Percentiles rank a stretch among this genome's conserved stretches.
These are phyloP conservation scores for Phytophthora nicotianae DNA, from an alignment of 352 stramenopile species.

Conservation along the genomic window DNA sequence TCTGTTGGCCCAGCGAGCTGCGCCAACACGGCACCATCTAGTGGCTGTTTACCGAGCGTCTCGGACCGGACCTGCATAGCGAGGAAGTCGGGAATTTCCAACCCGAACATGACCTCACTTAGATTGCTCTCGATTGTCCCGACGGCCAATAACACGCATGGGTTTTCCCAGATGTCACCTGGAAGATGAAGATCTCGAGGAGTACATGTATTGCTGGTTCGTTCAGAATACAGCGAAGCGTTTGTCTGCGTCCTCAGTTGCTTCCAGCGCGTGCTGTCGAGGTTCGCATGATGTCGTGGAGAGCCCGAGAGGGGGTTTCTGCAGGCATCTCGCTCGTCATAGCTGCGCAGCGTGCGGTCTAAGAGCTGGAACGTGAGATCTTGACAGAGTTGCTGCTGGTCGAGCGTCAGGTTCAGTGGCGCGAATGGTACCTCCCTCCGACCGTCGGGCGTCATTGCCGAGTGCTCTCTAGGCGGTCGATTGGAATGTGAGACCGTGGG, in stretches of 20 bases:
- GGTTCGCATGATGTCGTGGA: slow-evolving; percentile 25
- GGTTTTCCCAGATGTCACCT: slow-evolving; percentile 32
- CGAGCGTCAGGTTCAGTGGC: slow-evolving; percentile 28
- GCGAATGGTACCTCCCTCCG: slow-evolving; percentile 19
- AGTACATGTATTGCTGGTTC: neutral
- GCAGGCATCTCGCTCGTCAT: slow-evolving; percentile 32
- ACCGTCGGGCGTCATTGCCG: neutral
- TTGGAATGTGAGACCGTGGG: neutral
- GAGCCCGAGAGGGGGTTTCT: slow-evolving; percentile 4
- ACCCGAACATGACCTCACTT: slow-evolving; percentile 67
- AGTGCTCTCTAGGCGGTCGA: neutral
- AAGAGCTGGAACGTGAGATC: slow-evolving; percentile 38
- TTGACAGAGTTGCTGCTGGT: slow-evolving; percentile 38
- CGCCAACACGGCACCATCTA: slow-evolving; percentile 51
- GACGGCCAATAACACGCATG: slow-evolving; percentile 39
- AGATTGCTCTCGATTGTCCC: slow-evolving; percentile 44
- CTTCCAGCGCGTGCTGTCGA: slow-evolving; percentile 45
- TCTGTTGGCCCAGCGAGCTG: slow-evolving; percentile 45
- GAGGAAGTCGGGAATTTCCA: slow-evolving; percentile 44
- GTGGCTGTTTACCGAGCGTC: slow-evolving; percentile 28
- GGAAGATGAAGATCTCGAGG: slow-evolving; percentile 36
- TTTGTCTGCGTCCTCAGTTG: slow-evolving; percentile 35
- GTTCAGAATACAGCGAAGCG: slow-evolving; percentile 41
- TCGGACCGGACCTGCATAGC: slow-evolving; percentile 36
- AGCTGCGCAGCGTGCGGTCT: slow-evolving; percentile 41